A percentile compares a stretch with the other conserved stretches of the same genome.
phyloP scores from a whole-genome alignment of 1,139 yeast genomes.

The Nakaseomyces kungkrabaensis region DNA sequence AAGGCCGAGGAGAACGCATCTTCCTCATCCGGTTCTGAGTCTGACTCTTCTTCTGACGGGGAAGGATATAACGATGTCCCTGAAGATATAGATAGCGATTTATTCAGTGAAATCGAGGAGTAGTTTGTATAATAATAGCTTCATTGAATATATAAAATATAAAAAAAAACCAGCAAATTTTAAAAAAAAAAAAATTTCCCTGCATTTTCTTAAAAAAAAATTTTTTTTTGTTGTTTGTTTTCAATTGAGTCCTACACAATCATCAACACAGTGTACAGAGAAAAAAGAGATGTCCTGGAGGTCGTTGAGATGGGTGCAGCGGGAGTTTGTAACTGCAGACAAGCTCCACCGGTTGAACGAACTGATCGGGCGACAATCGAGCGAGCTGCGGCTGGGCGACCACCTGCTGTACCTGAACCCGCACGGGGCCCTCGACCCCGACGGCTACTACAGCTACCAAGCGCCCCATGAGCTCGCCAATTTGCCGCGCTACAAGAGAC shows the following conservation, averaged over 20 bases:
- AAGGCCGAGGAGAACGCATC: slow-evolving; percentile 22
- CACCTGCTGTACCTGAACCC: slow-evolving; percentile 60
- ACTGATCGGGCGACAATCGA: background rate
- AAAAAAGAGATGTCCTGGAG: background rate
- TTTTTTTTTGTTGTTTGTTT: too few species aligned
- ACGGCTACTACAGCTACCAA: slow-evolving; percentile 79
- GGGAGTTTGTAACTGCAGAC: background rate
- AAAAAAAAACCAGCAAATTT: too few species aligned
- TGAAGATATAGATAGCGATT: slow-evolving; percentile 35
- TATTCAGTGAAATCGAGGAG: slow-evolving; percentile 30
- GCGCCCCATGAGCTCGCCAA: slow-evolving; percentile 40
- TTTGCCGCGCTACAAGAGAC: slow-evolving; percentile 36
- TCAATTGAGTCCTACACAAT: background rate
- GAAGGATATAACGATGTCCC: slow-evolving; percentile 33
- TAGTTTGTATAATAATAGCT: background rate
- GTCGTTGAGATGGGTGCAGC: background rate
- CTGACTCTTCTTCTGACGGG: slow-evolving; percentile 9
- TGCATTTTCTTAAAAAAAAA: too few species aligned
- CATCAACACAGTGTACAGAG: background rate
- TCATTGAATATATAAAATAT: too few species aligned
- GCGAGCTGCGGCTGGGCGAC: slow-evolving; percentile 35
- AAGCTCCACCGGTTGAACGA: too few species aligned
- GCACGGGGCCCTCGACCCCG: slow-evolving; percentile 44
- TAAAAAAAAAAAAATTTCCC: background rate
- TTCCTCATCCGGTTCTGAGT: slow-evolving; percentile 10